Evolutionary conservation across 345 rosid genomes (phyloP).

Genomic region (Gossypioides kirkii): DNA sequence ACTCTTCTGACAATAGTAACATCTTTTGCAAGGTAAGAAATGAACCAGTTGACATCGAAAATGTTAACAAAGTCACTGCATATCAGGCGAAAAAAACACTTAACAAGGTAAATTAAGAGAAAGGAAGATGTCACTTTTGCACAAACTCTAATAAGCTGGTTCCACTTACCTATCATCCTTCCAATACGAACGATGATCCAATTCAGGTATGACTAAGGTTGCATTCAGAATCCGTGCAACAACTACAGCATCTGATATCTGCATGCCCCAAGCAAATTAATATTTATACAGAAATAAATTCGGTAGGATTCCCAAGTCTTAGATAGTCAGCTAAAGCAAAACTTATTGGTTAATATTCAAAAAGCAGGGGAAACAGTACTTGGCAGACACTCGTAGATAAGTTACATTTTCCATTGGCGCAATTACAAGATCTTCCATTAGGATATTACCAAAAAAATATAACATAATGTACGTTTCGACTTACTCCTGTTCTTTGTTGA

Average conservation of each 20-base stretch:
- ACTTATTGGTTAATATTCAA: neutral
- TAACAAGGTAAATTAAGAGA: neutral
- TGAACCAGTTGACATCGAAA: conserved; percentile 92
- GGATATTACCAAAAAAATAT: neutral
- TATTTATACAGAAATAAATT: conserved; percentile 11
- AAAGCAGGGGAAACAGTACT: neutral
- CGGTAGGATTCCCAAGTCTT: neutral
- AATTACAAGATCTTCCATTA: conserved; percentile 11
- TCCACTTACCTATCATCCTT: conserved; percentile 78
- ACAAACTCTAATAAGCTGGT: neutral
- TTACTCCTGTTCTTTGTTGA: conserved; percentile 99
- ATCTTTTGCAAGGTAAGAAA: conserved; percentile 81
- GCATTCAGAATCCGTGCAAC: conserved; percentile 95
- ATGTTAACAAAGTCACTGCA: conserved; percentile 90
- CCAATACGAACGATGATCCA: conserved; percentile 97
- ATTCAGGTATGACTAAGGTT: conserved; percentile 87
- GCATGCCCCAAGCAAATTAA: conserved; percentile 17
- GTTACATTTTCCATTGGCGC: conserved; percentile 7
- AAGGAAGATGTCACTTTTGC: neutral
- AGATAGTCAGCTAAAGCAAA: conserved; percentile 8
- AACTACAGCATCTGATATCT: conserved; percentile 97
- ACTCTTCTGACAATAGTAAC: conserved; percentile 91
- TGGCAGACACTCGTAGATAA: neutral
- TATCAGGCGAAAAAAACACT: neutral
- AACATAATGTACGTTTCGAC: conserved; percentile 23